Evolutionary conservation across 768 basidiomycete genomes (phyloP).

Genomic region (Boletus vinaceobasis): DNA sequence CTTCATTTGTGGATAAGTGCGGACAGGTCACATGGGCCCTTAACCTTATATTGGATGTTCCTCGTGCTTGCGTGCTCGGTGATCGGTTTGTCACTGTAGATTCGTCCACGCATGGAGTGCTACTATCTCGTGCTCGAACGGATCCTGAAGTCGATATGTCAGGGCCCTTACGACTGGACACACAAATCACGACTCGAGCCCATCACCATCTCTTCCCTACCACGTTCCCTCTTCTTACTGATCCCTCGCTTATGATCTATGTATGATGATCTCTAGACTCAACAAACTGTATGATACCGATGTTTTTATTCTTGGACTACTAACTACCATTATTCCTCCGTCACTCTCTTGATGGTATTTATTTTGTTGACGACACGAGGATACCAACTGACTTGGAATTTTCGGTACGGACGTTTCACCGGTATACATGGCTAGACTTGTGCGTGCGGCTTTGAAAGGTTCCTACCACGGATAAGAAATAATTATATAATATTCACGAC

Average conservation of each 20-base stretch:
- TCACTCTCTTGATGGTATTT: background rate
- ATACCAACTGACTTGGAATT: background rate
- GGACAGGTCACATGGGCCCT: conserved; percentile 8
- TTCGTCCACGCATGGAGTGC: background rate
- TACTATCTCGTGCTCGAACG: background rate
- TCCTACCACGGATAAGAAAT: too few relatives aligned
- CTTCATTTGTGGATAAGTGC: conserved; percentile 11
- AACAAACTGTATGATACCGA: too few relatives aligned
- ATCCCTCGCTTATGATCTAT: background rate
- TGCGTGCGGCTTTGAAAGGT: background rate
- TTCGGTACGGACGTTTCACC: background rate
- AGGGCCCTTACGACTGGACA: background rate
- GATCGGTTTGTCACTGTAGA: conserved; percentile 14
- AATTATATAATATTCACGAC: background rate
- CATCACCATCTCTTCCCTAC: background rate
- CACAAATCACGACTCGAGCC: background rate
- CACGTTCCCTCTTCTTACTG: background rate
- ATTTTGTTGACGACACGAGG: background rate
- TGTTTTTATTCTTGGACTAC: too few relatives aligned
- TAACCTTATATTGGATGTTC: conserved; percentile 8
- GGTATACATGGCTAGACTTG: background rate
- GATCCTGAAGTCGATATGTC: background rate
- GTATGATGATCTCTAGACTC: background rate
- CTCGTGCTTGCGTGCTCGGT: conserved; percentile 11
- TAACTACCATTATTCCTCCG: background rate